Evolutionary conservation across 768 basidiomycete genomes (phyloP), one percentile per base, ranked within the genome.

Genomic region (Phlebiopsis flavidoalba): DNA sequence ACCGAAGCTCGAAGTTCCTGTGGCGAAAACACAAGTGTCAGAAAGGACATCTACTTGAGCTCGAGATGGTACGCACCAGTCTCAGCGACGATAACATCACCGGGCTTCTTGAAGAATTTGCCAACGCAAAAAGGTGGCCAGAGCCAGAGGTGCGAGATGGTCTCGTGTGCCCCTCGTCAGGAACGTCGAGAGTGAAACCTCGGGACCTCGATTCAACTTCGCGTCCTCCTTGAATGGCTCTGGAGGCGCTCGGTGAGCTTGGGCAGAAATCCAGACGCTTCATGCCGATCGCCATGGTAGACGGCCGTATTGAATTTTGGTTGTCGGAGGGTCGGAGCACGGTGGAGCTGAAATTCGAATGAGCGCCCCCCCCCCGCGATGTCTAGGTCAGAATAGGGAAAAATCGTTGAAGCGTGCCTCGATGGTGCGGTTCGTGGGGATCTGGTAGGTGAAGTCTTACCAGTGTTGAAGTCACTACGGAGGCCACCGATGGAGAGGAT

Each of bases 391-490:
- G 14, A 56, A 7, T 10, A 11, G 19, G 22, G 11, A 35, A 50
- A n/a, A 1, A 8, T 26, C 22, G 21, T 31, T 1, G 31, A 17
- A 17, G 60, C 65, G 14, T 64, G 88, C 89, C 78, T 91, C 91
- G 63, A 92, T 76, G 14, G 83, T 85, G 45, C 77, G 78, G 11
- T 72, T 71, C 0, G 77, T 77, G 5, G 87, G 84, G 50, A 88
- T 85, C 53, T 81, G 82, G 67, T 90, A 92, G 0, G 88, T 88
- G 73, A 93, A 94, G 71, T 88, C n/a, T n/a, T 89, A 35, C 92
- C 93, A 0, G 90, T 91, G 72, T 95, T 95, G 77, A 92, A 93
- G 71, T 95, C 93, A 50, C 82, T 85, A 69, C 82, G 83, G 53
- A 91, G 75, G 0, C 76, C 73, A 4, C 91, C 91, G 60, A 95